Evolutionary conservation across 495 filamentous ascomycete genomes (phyloP).

Genomic region (Lophiostoma macrostomum): DNA sequence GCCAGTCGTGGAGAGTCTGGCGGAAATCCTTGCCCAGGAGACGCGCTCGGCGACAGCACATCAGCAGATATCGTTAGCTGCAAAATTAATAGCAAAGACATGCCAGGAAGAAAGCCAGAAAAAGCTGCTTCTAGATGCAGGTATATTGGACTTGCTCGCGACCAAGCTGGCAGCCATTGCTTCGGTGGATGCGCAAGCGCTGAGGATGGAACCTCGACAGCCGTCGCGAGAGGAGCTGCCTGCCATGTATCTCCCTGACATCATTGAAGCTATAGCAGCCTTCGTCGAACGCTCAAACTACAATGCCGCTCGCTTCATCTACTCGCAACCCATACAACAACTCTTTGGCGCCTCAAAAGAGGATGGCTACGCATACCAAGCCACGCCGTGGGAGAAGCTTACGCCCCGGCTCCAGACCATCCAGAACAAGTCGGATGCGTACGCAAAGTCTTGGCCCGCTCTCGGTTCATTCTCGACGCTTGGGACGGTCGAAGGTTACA

Average conservation of each 20-base stretch:
- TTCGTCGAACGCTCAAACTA: slow-evolving; percentile 78
- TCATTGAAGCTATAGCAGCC: slow-evolving; percentile 76
- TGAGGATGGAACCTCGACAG: slow-evolving; percentile 48
- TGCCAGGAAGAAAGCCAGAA: slow-evolving; percentile 69
- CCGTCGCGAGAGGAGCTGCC: slow-evolving; percentile 44
- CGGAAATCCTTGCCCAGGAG: slow-evolving; percentile 61
- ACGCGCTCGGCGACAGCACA: slow-evolving; percentile 51
- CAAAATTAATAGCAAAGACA: slow-evolving; percentile 65
- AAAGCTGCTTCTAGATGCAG: slow-evolving; percentile 61
- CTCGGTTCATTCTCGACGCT: slow-evolving; percentile 42
- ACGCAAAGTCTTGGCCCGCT: slow-evolving; percentile 53
- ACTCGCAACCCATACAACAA: slow-evolving; percentile 67
- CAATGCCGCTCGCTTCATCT: slow-evolving; percentile 72
- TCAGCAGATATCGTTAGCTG: slow-evolving; percentile 65
- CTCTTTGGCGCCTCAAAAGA: slow-evolving; percentile 32
- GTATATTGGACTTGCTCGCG: slow-evolving; percentile 77
- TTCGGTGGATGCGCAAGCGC: slow-evolving; percentile 56
- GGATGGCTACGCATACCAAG: slow-evolving; percentile 16
- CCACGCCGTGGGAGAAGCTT: slow-evolving; percentile 31
- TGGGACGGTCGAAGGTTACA: slow-evolving; percentile 13
- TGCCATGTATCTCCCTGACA: slow-evolving; percentile 59
- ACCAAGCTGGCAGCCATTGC: slow-evolving; percentile 72
- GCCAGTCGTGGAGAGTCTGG: slow-evolving; percentile 55
- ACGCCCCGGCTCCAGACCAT: slow-evolving; percentile 39
- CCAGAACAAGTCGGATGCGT: slow-evolving; percentile 33